Base-by-base conservation (phyloP, 192 early-diverging fungal species). In the Entomortierella beljakovae region DNA sequence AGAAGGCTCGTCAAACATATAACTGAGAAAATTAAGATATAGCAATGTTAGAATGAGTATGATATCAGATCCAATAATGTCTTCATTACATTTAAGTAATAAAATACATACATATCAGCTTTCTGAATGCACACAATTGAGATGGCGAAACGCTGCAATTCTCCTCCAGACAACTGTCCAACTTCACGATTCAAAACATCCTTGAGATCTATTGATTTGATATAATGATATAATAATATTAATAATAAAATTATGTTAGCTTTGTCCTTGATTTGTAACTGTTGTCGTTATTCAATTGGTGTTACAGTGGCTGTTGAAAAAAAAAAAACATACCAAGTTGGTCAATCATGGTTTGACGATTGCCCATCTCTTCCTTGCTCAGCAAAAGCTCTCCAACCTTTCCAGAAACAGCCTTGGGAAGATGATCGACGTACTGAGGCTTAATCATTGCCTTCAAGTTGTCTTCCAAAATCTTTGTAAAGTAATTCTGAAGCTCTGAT, bases 1-100 rank as follows among this genome's bases (percentile, higher is more conserved):
- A 40, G 97, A 99, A 55, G 97, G 97, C 85, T 99, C 97, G 82
- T 99, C 97, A 82, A 97, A 96, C 97, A 99, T 98, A 86, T 97
- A 97, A 51, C 91, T 92, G 80, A 40, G 33, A 63, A 28, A 25
- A 32, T 6, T 49, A 23, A 42, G 22, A 51, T 1, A 25, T 6
- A 46, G 33, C 1, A 0, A 25, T 18, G 23, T 43, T 23, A 20
- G 20, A 13, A 32, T 53, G 23, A 53, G 23, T 52, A 38, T 40
- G 20, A 16, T 18, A 16, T 59, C 22, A 38, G 29, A 51, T 15
- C 1, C 1, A n/a, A 6, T 18, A n/a, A n/a, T 29, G 10, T 26
- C 34, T 1, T 23, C 29, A 26, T 34, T 57, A 38, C 57, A 49
- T 42, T 6, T 52, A 22, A 20, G 28, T 29, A 25, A 10, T 60